These are phyloP conservation scores for Phaffia rhodozyma DNA, from an alignment of 1,284 basidiomycete genomes.

Conservation along the genomic window DNA sequence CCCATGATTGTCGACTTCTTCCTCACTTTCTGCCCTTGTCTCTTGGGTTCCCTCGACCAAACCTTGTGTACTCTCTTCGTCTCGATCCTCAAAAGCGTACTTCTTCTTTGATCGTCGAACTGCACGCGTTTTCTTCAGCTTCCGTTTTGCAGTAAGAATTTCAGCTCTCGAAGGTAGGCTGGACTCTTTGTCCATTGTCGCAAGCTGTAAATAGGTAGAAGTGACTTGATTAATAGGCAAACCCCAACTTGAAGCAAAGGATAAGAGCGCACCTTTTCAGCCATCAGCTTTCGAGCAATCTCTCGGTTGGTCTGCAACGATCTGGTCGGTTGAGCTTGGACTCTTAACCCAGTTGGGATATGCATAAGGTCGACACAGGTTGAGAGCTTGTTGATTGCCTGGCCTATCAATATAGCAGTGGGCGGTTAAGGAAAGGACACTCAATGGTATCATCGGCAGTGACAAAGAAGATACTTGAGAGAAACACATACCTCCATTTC, in stretches of 20 bases:
- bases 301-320: slow-evolving; percentile 6
- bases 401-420: not conserved
- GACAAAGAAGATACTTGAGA: too few species aligned
- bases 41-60: not conserved
- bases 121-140: not conserved
- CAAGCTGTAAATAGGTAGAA: too few species aligned
- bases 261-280: slow-evolving; percentile 8
- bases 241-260: not conserved
- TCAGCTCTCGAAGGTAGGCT: not conserved
- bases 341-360: slow-evolving; percentile 5
- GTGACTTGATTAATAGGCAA: too few species aligned
- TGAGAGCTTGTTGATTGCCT: slow-evolving; percentile 15
- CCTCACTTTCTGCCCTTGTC: not conserved
- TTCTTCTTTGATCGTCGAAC: not conserved
- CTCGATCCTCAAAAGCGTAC: not conserved
- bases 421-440: not conserved
- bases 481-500: too few species aligned
- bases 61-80: too few species aligned
- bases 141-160: not conserved
- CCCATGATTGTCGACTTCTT: not conserved
- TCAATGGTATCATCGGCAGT: not conserved
- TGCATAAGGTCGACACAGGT: slow-evolving; percentile 9
- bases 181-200: not conserved
- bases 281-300: slow-evolving; percentile 12
- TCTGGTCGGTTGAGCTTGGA: slow-evolving; percentile 8